Percentiles rank a stretch among this genome's conserved stretches.
Evolutionary conservation across 768 basidiomycete genomes (phyloP).

Genomic region (Collybia sordida): DNA sequence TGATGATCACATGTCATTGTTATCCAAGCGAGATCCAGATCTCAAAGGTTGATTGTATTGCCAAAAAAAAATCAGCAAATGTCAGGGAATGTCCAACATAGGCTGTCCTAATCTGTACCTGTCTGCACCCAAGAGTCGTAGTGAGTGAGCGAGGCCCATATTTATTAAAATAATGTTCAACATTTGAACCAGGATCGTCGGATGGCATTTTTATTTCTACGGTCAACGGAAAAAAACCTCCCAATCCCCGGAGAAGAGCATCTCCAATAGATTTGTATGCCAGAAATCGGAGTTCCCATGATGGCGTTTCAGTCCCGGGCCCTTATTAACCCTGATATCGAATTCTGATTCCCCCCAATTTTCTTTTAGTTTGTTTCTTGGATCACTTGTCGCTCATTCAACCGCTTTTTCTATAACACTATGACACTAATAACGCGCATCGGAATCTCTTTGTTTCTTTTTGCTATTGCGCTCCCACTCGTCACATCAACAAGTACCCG

Average conservation of each 20-base stretch:
- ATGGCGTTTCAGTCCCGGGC: constrained; percentile 9
- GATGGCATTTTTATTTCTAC: too few species aligned
- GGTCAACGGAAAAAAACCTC: too few species aligned
- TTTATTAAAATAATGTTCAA: too few species aligned
- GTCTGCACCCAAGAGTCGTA: too few species aligned
- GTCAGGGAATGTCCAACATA: too few species aligned
- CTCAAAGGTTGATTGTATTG: not conserved
- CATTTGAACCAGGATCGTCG: too few species aligned
- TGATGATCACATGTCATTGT: too few species aligned
- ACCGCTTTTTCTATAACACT: not conserved
- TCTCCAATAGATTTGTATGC: too few species aligned
- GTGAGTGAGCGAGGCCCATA: too few species aligned
- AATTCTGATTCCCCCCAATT: not conserved
- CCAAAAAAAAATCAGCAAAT: too few species aligned
- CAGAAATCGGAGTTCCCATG: constrained; percentile 2
- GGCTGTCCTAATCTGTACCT: too few species aligned
- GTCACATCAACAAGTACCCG: constrained; percentile 26
- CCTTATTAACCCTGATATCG: constrained; percentile 6
- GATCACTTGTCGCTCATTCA: constrained; percentile 13
- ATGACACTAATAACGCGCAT: constrained; percentile 13
- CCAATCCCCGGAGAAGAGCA: too few species aligned
- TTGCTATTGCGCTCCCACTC: constrained; percentile 33
- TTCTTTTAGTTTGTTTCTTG: not conserved
- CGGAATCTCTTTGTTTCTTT: constrained; percentile 23
- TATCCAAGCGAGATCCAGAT: not conserved